phyloP scores from a whole-genome alignment of 1,284 basidiomycete genomes.

The Fomitopsis betulina region DNA sequence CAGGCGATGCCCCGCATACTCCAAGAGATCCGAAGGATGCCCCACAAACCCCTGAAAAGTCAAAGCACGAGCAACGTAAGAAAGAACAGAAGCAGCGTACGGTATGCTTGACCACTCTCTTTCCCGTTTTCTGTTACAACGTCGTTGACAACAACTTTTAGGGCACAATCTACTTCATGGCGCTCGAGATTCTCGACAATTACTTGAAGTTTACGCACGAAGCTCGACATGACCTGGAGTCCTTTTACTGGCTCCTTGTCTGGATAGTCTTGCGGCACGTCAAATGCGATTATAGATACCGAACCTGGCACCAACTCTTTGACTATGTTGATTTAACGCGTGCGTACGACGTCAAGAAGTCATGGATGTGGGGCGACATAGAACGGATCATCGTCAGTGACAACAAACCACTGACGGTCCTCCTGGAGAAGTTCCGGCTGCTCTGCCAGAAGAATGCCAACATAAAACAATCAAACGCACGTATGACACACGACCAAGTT shows the following conservation, averaged over 20 bases:
- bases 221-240: background rate
- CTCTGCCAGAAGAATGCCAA: background rate
- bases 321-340: background rate
- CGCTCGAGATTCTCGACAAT: background rate
- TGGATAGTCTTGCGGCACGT: background rate
- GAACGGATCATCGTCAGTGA: background rate
- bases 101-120: background rate
- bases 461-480: background rate
- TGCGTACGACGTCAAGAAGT: background rate
- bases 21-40: no score
- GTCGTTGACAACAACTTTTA: background rate
- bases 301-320: background rate
- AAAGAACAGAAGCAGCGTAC: background rate
- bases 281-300: background rate
- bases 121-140: background rate
- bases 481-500: background rate
- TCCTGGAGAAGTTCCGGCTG: background rate
- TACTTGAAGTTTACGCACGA: background rate
- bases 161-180: background rate
- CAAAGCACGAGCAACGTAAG: no score
- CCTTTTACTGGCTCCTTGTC: background rate
- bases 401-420: background rate
- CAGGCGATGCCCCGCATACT: no score
- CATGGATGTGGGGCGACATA: background rate
- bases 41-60: no score